Base-by-base conservation (phyloP, 495 filamentous ascomycete genomes). In the Zalerion maritima region DNA sequence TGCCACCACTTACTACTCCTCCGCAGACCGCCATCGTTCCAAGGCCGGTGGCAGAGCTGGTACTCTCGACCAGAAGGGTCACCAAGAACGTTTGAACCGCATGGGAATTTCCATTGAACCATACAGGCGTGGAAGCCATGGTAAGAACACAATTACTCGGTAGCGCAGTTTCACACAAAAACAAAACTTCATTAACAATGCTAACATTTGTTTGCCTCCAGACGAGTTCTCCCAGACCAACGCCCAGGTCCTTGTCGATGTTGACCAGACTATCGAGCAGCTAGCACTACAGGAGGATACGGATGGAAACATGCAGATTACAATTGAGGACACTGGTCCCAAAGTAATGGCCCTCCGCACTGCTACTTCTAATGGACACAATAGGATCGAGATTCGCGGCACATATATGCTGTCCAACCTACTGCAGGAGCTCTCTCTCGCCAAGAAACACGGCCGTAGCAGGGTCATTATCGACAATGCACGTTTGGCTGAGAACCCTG, bases 371-470 rank as follows among this genome's bases (percentile, higher is more conserved):
- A 75, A 73, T 18, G 85, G 84, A n/a, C 70, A 76, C 52, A 81
- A 82, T 40, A 63, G 66, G 30, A 78, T 81, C 41, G 83, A 94
- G 37, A 64, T 97, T 19, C 80, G 87, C 33, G 89, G 89, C 20
- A 94, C 80, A 16, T 97, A 97, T 46, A 82, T 89, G 74, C 69
- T 96, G 13, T 91, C 86, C 13, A 96, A 94, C 45, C 73, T 94
- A 5, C 60, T 94, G 22, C 89, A 97, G 51, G 89, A 96, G 54
- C 65, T 97, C 28, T 83, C 79, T 4, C 69, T 94, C 34, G 89
- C 89, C 20, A 71, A 87, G 57, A 73, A 83, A 41, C 81, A 78
- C 46, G 84, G 82, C 33, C 72, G 78, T 15, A 79, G 83, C 50
- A 66, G 77, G 31, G 80, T 94, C 37, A 65, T 93, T 21, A 72